Evolutionary conservation across 2,329 filamentous ascomycete genomes (phyloP).

Genomic region (Colletotrichum lentis): DNA sequence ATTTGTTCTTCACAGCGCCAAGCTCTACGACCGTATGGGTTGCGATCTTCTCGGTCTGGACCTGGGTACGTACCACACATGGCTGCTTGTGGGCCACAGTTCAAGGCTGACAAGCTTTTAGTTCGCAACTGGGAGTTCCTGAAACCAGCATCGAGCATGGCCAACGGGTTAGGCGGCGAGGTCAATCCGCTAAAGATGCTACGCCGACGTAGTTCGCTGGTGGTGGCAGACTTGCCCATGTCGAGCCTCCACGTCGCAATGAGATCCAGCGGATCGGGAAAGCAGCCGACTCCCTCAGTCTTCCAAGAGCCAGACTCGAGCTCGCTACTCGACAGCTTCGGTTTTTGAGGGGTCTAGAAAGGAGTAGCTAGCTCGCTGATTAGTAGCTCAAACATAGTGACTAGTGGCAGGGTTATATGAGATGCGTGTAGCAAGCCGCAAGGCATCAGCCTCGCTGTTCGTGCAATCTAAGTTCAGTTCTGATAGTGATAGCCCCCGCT

Average conservation of each 20-base stretch:
- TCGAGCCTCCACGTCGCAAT: constrained; percentile 53
- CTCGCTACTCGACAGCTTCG: constrained; percentile 90
- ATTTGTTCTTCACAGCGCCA: constrained; percentile 86
- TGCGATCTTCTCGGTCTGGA: constrained; percentile 90
- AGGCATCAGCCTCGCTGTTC: background rate
- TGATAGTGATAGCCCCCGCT: too few relatives aligned
- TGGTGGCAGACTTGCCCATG: constrained; percentile 76
- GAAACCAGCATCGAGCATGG: constrained; percentile 50
- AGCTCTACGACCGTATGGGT: constrained; percentile 88
- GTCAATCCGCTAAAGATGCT: constrained; percentile 74
- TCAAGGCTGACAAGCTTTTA: constrained; percentile 43
- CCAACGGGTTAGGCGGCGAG: constrained; percentile 54
- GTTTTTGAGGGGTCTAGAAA: constrained; percentile 65
- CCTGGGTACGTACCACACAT: constrained; percentile 65
- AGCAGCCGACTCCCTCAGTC: constrained; percentile 72
- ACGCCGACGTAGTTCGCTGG: constrained; percentile 76
- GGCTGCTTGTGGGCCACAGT: background rate
- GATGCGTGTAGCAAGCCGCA: too few relatives aligned
- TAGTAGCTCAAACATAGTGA: background rate
- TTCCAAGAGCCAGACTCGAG: constrained; percentile 94
- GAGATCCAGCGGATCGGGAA: constrained; percentile 53
- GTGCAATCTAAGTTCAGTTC: background rate
- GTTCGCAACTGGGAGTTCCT: constrained; percentile 86
- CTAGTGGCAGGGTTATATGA: background rate
- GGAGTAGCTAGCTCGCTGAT: background rate